Conservation (phyloP, 192 early-diverging fungal species). For the Coemansia sp. region DNA sequence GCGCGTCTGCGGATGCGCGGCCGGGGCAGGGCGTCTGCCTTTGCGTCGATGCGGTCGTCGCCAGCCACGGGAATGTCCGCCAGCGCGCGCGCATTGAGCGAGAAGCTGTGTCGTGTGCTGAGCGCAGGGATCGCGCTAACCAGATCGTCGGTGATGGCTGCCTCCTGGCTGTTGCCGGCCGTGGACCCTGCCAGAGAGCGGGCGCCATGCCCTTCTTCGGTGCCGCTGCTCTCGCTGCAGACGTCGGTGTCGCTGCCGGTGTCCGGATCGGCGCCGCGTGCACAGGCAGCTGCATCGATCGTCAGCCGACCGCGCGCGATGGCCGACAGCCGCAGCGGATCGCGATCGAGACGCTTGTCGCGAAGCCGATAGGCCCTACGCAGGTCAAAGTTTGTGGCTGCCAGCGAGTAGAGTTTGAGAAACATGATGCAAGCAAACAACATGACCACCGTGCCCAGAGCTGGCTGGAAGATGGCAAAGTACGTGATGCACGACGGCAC, state of each 20-base stretch:
- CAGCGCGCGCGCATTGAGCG: conserved; percentile 38
- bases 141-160: conserved; percentile 19
- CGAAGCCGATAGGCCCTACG: conserved; percentile 61
- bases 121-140: conserved; percentile 16
- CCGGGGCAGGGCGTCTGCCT: conserved; percentile 44
- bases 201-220: neutral
- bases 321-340: conserved; percentile 33
- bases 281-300: neutral
- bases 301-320: conserved; percentile 30
- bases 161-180: neutral
- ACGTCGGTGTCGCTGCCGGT: conserved; percentile 3
- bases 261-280: neutral
- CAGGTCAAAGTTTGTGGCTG: conserved; percentile 75
- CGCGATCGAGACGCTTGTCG: conserved; percentile 30
- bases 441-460: conserved; percentile 64
- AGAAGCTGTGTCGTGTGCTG: conserved; percentile 33
- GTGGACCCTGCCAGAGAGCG: neutral
- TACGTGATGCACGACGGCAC: conserved; percentile 68
- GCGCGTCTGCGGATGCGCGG: conserved; percentile 22
- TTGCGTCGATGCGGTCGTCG: conserved; percentile 47
- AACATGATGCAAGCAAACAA: conserved; percentile 67
- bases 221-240: neutral
- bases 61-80: conserved; percentile 28
- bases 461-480: conserved; percentile 67
- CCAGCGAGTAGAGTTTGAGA: conserved; percentile 79